A percentile compares a stretch with the other conserved stretches of the same genome.
These are phyloP conservation scores for Silybum marianum DNA, from an alignment of 129 eudicot genomes.

Conservation along the genomic window DNA sequence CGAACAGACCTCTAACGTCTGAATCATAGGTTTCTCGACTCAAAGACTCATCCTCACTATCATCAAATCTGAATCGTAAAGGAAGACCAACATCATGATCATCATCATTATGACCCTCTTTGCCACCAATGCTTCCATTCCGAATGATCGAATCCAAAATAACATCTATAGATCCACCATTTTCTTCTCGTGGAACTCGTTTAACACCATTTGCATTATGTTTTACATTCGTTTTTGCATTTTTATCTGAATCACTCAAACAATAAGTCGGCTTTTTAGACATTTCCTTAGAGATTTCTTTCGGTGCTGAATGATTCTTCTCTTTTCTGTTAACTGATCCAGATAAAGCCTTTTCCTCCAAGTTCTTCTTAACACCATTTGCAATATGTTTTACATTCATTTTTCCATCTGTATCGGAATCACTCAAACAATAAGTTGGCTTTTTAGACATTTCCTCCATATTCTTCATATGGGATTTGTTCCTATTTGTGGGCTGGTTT, in stretches of 20 bases:
- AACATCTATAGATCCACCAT: conserved; percentile 16
- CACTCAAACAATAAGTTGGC: conserved; percentile 6
- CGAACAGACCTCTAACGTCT: conserved; percentile 21
- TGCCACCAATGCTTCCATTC: conserved; percentile 8
- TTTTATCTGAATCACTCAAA: neutral
- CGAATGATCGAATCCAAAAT: conserved; percentile 22
- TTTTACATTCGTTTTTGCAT: neutral
- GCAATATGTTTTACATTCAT: neutral
- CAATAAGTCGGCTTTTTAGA: neutral
- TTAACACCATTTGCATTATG: neutral
- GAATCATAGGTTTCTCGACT: conserved; percentile 26
- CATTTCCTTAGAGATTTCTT: neutral
- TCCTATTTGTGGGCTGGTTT: neutral
- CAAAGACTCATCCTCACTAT: conserved; percentile 30
- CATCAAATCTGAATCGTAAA: conserved; percentile 47
- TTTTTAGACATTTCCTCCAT: neutral
- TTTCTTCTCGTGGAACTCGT: neutral
- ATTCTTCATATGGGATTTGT: neutral
- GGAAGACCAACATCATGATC: conserved; percentile 6
- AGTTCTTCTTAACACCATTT: neutral
- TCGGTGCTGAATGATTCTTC: neutral
- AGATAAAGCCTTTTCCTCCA: conserved; percentile 5
- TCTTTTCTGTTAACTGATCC: neutral
- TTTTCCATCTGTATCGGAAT: neutral
- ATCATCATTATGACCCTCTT: neutral